phyloP scores from a whole-genome alignment of 768 basidiomycete species.

The Boletus sp. region DNA sequence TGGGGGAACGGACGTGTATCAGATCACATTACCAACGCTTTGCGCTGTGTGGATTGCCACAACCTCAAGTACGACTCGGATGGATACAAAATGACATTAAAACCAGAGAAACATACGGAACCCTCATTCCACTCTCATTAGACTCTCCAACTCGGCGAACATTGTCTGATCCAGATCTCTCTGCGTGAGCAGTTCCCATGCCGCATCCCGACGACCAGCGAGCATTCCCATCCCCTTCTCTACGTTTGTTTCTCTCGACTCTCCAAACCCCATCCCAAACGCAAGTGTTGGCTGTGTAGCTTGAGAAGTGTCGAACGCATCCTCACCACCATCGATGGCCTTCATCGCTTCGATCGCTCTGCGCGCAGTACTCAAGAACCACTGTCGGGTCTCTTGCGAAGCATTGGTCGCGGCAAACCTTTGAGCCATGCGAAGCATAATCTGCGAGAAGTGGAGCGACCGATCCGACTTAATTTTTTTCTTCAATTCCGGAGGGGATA shows the following conservation, averaged over 20 bases:
- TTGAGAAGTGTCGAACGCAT: slow-evolving; percentile 68
- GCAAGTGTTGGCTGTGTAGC: slow-evolving; percentile 57
- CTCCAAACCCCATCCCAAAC: slow-evolving; percentile 85
- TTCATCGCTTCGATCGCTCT: slow-evolving; percentile 77
- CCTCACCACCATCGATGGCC: slow-evolving; percentile 70
- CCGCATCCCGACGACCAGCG: slow-evolving; percentile 65
- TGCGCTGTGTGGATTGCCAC: slow-evolving; percentile 11
- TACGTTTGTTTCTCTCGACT: slow-evolving; percentile 57
- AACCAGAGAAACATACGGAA: not conserved
- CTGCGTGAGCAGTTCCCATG: slow-evolving; percentile 70
- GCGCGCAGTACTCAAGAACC: slow-evolving; percentile 54
- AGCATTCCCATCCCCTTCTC: slow-evolving; percentile 76
- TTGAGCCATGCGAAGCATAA: slow-evolving; percentile 71
- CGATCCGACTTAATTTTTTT: slow-evolving; percentile 62
- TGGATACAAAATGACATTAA: slow-evolving; percentile 12
- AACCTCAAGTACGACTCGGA: not conserved
- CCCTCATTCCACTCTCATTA: slow-evolving; percentile 60
- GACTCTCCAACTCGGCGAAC: slow-evolving; percentile 77
- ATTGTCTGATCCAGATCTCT: slow-evolving; percentile 70
- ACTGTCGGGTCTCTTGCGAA: slow-evolving; percentile 48
- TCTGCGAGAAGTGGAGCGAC: slow-evolving; percentile 60
- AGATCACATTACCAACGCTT: not conserved
- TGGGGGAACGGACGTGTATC: not conserved
- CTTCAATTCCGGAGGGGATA: slow-evolving; percentile 75
- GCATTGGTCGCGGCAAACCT: slow-evolving; percentile 50